Percentiles rank a stretch among this genome's conserved stretches.
phyloP scores from a whole-genome alignment of 306 rosid genomes.

The Castanea sativa region DNA sequence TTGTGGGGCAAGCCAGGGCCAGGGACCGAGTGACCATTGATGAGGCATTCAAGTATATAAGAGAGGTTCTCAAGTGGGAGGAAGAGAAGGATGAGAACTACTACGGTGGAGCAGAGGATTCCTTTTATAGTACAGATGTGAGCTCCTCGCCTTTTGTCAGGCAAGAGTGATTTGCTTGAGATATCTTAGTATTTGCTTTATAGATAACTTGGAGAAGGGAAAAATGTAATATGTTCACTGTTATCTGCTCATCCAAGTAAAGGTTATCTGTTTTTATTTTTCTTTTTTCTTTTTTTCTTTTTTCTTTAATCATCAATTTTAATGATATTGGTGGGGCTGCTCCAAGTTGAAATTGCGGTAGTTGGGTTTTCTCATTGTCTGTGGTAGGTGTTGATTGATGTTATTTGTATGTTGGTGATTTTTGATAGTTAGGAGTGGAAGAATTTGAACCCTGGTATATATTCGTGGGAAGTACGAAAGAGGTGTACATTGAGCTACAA shows the following conservation, averaged over 20 bases:
- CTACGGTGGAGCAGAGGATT: slow-evolving; percentile 84
- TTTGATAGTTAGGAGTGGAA: no score
- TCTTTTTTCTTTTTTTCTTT: not conserved
- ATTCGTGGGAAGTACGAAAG: no score
- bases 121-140: slow-evolving; percentile 88
- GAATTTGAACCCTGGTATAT: no score
- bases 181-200: slow-evolving; percentile 7
- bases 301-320: slow-evolving; percentile 1
- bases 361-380: no score
- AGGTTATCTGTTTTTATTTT: not conserved
- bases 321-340: not conserved
- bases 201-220: slow-evolving; percentile 7
- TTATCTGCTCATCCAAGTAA: slow-evolving; percentile 5
- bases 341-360: no score
- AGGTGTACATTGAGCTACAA: no score
- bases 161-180: slow-evolving; percentile 43
- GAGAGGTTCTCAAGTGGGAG: slow-evolving; percentile 96
- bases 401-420: no score
- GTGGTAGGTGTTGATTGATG: no score
- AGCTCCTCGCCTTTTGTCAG: slow-evolving; percentile 82
- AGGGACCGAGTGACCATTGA: slow-evolving; percentile 79
- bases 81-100: slow-evolving; percentile 83
- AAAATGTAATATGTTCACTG: slow-evolving; percentile 26
- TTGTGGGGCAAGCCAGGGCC: slow-evolving; percentile 82
- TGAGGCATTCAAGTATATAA: slow-evolving; percentile 86